Evolutionary conservation across 352 stramenopile genomes (phyloP).

Genomic region (Phytopythium cucurbitacearum): DNA sequence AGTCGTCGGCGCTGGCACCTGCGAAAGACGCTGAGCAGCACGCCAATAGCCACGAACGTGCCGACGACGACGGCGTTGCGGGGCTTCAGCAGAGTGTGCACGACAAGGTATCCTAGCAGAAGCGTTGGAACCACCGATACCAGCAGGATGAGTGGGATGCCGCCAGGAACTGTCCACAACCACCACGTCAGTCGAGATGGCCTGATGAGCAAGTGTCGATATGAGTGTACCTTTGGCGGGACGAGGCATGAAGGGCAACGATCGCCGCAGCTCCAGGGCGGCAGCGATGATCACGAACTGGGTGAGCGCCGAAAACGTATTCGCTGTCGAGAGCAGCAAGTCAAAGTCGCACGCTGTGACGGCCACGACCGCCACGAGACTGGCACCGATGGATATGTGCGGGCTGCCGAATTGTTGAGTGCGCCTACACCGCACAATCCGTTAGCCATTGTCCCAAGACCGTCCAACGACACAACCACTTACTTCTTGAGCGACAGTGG

Average conservation of each 20-base stretch:
- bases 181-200: slow-evolving; percentile 2
- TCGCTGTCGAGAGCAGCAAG: slow-evolving; percentile 61
- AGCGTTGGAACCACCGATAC: slow-evolving; percentile 12
- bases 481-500: slow-evolving; percentile 47
- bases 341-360: slow-evolving; percentile 34
- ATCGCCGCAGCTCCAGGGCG: slow-evolving; percentile 78
- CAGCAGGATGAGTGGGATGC: slow-evolving; percentile 19
- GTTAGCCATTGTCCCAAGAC: background rate
- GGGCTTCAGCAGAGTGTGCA: slow-evolving; percentile 8
- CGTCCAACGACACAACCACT: background rate
- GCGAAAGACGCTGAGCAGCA: slow-evolving; percentile 6
- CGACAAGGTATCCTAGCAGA: slow-evolving; percentile 16
- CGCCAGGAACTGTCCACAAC: slow-evolving; percentile 12
- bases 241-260: slow-evolving; percentile 48
- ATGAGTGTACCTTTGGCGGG: slow-evolving; percentile 20
- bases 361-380: slow-evolving; percentile 17
- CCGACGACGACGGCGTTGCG: slow-evolving; percentile 6
- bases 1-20: background rate
- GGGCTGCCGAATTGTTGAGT: slow-evolving; percentile 17
- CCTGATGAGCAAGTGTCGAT: background rate
- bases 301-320: slow-evolving; percentile 72
- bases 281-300: slow-evolving; percentile 81
- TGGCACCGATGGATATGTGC: slow-evolving; percentile 22
- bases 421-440: slow-evolving; percentile 20
- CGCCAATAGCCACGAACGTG: slow-evolving; percentile 7